These are phyloP conservation scores for Colletotrichum sojae DNA, from an alignment of 2,329 filamentous ascomycete species.

Conservation along the genomic window DNA sequence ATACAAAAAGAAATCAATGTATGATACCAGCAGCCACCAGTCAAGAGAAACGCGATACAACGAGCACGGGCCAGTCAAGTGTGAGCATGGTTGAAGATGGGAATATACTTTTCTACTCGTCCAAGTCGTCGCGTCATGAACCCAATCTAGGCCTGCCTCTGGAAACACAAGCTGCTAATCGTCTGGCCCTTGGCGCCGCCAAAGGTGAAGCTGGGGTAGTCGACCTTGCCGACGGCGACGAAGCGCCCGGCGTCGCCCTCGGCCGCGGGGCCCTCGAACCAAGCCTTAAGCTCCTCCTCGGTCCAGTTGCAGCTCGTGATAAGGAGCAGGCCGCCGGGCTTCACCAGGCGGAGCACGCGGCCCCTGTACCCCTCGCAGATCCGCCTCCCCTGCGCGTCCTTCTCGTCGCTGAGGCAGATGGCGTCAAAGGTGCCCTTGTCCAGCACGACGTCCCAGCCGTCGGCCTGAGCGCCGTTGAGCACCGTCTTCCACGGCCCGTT, in stretches of 20 bases:
- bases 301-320: conserved; percentile 99
- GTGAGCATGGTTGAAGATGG: not conserved
- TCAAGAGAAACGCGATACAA: conserved; percentile 27
- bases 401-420: conserved; percentile 79
- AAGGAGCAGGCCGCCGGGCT: conserved; percentile 79
- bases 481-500: conserved; percentile 55
- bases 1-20: conserved; percentile 27
- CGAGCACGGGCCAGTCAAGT: not conserved
- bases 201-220: conserved; percentile 91
- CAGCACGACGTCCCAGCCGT: conserved; percentile 90
- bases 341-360: conserved; percentile 78
- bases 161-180: conserved; percentile 89
- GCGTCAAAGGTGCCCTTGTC: conserved; percentile 99
- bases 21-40: conserved; percentile 37
- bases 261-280: conserved; percentile 74
- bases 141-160: conserved; percentile 51
- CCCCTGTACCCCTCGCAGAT: conserved; percentile 82
- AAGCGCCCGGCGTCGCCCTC: conserved; percentile 59
- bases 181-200: conserved; percentile 90
- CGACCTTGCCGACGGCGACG: conserved; percentile 75
- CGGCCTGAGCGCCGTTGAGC: conserved; percentile 46
- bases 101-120: conserved; percentile 24
- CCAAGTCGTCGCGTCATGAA: conserved; percentile 20
- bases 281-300: conserved; percentile 83
- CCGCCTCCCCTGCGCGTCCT: conserved; percentile 66